These are phyloP conservation scores for Clavulina sp. DNA, from an alignment of 768 basidiomycete genomes.

Conservation along the genomic window DNA sequence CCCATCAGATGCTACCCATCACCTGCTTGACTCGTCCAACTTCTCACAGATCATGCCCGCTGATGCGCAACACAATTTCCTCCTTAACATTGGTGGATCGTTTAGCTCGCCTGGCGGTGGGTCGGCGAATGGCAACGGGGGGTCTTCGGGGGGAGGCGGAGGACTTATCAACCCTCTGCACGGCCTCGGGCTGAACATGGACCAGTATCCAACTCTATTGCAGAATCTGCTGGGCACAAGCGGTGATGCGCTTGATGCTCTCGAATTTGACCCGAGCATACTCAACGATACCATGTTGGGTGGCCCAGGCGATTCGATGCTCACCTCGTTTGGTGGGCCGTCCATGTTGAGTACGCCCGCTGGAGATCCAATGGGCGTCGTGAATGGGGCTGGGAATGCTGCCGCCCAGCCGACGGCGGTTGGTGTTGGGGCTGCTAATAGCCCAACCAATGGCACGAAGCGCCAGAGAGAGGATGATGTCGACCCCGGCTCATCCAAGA, in stretches of 20 bases:
- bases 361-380: too few species aligned
- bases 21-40: neutral
- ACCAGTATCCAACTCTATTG: conserved; percentile 68
- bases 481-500: conserved; percentile 32
- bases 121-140: conserved; percentile 1
- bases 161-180: conserved; percentile 53
- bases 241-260: conserved; percentile 38
- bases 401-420: too few species aligned
- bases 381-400: conserved; percentile 12
- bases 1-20: conserved; percentile 3
- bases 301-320: too few species aligned
- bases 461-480: conserved; percentile 22
- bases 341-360: neutral
- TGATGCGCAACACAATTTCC: neutral
- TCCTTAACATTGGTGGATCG: neutral
- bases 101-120: conserved; percentile 11
- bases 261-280: conserved; percentile 15
- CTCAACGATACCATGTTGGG: conserved; percentile 4
- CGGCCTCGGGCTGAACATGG: conserved; percentile 75
- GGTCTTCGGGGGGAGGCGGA: neutral
- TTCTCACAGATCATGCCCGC: neutral
- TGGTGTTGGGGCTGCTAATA: conserved; percentile 13
- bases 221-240: conserved; percentile 42
- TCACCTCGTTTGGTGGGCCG: too few species aligned
- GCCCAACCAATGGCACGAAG: conserved; percentile 21